phyloP scores from a whole-genome alignment of 805 yeast species.

The Alloascoidea africana region DNA sequence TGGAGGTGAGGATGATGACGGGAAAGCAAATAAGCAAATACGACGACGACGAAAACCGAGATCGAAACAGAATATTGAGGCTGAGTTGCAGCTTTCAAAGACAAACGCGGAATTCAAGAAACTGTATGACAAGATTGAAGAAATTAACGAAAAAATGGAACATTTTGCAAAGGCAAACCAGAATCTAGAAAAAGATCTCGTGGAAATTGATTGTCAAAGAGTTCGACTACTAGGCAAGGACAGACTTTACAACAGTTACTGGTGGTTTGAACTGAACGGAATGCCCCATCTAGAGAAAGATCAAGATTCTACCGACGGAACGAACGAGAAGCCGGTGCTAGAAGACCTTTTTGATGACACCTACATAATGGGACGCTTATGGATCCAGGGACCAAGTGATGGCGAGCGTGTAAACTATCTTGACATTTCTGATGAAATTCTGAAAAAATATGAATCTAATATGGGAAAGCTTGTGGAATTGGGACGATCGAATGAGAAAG shows the following conservation, averaged over 20 bases:
- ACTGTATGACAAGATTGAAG: conserved; percentile 14
- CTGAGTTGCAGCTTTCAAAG: neutral
- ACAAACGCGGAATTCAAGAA: neutral
- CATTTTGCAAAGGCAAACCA: neutral
- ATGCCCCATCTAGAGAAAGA: neutral
- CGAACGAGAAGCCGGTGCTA: conserved; percentile 9
- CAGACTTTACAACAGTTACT: conserved; percentile 70
- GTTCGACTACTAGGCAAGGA: conserved; percentile 69
- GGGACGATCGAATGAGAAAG: neutral
- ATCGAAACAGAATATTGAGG: neutral
- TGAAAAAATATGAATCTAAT: neutral
- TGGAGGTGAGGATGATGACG: conserved; percentile 28
- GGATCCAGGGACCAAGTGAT: conserved; percentile 81
- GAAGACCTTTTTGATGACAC: conserved; percentile 20
- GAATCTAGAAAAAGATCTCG: conserved; percentile 44
- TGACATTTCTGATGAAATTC: neutral
- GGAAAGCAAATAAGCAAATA: conserved; percentile 14
- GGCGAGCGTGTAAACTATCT: conserved; percentile 21
- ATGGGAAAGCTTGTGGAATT: neutral
- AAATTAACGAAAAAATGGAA: conserved; percentile 30
- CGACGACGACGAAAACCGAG: neutral
- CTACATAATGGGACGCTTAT: conserved; percentile 68
- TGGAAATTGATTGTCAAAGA: conserved; percentile 65
- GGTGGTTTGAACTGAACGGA: conserved; percentile 79
- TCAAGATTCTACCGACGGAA: conserved; percentile 4